Percentiles rank a stretch among this genome's conserved stretches.
Conservation (phyloP, 139 green algal species). For the Desmodesmus armatus region DNA sequence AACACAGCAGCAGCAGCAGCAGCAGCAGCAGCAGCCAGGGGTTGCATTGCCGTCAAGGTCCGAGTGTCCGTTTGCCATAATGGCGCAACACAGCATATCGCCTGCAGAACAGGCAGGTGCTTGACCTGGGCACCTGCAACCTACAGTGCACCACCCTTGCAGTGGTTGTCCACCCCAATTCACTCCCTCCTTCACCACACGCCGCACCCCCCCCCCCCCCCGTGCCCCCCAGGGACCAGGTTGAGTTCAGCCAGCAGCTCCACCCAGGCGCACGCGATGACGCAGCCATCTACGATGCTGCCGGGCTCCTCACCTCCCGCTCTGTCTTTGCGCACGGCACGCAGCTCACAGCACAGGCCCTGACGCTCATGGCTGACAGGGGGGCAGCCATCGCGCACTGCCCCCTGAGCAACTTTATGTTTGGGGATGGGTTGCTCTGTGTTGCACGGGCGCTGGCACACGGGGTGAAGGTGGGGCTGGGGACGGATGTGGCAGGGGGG, state of each 20-base stretch:
- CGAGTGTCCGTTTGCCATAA: too few species aligned
- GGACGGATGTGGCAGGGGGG: conserved; percentile 74
- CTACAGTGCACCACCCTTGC: too few species aligned
- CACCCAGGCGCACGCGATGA: conserved; percentile 66
- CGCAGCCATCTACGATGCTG: conserved; percentile 60
- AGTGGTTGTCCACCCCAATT: too few species aligned
- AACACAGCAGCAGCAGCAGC: neutral
- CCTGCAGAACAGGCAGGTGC: too few species aligned
- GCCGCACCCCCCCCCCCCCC: too few species aligned
- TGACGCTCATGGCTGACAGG: conserved; percentile 55
- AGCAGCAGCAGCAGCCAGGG: neutral
- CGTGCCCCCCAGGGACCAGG: neutral
- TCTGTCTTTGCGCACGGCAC: conserved; percentile 73
- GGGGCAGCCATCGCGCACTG: conserved; percentile 72
- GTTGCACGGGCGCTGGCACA: conserved; percentile 58
- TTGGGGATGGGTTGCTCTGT: conserved; percentile 60
- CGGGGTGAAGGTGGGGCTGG: conserved; percentile 74
- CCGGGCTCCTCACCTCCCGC: conserved; percentile 63
- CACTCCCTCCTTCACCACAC: too few species aligned
- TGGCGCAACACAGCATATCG: too few species aligned
- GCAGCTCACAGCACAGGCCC: conserved; percentile 64
- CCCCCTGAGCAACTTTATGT: conserved; percentile 76
- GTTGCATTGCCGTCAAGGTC: too few species aligned
- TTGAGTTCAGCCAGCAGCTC: conserved; percentile 45
- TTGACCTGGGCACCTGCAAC: too few species aligned